Base-by-base conservation (phyloP, 108 stramenopile genomes). In the Cyclotella atomus region DNA sequence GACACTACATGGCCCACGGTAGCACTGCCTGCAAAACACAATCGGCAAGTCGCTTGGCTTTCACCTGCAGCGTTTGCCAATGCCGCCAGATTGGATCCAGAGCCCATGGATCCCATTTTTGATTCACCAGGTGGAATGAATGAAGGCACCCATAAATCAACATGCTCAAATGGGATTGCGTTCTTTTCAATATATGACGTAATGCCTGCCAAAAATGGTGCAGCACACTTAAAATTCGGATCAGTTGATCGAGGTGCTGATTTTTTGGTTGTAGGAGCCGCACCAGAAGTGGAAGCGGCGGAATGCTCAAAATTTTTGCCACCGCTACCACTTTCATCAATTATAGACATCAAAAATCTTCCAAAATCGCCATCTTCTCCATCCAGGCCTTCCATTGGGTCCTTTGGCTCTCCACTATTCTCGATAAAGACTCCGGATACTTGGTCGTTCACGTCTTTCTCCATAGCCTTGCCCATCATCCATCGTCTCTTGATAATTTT, bases 61-160 rank as follows among this genome's bases (percentile, higher is more conserved):
- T 35, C 53, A 12, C 27, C 59, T 38, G n/a, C n/a, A 23, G 21
- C 21, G 20, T 23, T 23, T 20, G 61, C 43, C 9, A 23, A 57
- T 9, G 70, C 56, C 47, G 36, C 54, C 24, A 28, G 3, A 32
- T 43, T 68, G 16, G 50, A 56, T 41, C 59, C 54, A 19, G 52
- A 59, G 49, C 38, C 47, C 47, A 36, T 23, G 14, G 52, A 17
- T 23, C 62, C 52, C 38, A 8, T 68, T 29, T 20, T n/a, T 24
- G 24, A 14, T 29, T 16, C 54, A 17, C 19, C 29, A n/a, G 73
- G 59, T 2, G 73, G 62, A 0, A 87, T 78, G 67, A 83, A 85
- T 33, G 91, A 91, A 2, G 94, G 94, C 7, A 93, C 91, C 94
- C 94, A 95, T 5, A 83, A 71, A 79, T 95, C 94, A 33, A 91